Evolutionary conservation across 176 grass and related monocot genomes (phyloP), one percentile per base, ranked within the genome.

Genomic region (Musa itinerans): DNA sequence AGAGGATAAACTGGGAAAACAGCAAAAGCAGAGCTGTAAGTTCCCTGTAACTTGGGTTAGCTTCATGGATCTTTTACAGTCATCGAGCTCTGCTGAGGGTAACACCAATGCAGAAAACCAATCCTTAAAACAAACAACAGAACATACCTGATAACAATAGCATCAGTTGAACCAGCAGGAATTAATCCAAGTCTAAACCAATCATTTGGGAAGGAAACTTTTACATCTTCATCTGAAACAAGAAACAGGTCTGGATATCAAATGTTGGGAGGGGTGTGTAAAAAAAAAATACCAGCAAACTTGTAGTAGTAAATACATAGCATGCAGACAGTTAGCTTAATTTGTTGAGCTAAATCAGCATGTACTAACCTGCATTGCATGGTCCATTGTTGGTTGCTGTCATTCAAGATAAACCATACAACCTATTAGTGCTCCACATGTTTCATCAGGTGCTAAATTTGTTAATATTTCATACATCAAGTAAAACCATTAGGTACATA

Each of bases 101-200:
- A 34, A 5, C 34, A 43, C 43, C 43, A 52, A 17, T 11, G 9
- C 50, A 70, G 43, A 15, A 70, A 70, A 70, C 50, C 19, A 43
- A 49, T 50, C 0, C 34, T 70, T 6, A 11, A 65, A 77, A 65
- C 11, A 51, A 65, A 65, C 14, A 43, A 19, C 52, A 27, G 50
- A 78, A 52, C 15, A 64, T 93, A 97, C 94, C 94, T 97, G 59
- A 97, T 75, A 73, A 91, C 94, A 78, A 97, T 97, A 78, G 94
- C 90, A 89, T 97, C 90, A 68, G 93, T 97, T 26, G 93, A 97
- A 74, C 90, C 90, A 71, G 93, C 92, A 78, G 93, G 94, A 85
- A 97, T 97, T 81, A 97, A 80, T 74, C 94, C 94, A 79, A 93
- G 22, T 75, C 90, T 90, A 78, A 97, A 91, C 94, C 90, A 90